Base-by-base conservation (phyloP, 2,329 filamentous ascomycete species). In the Geosmithia putterillii region DNA sequence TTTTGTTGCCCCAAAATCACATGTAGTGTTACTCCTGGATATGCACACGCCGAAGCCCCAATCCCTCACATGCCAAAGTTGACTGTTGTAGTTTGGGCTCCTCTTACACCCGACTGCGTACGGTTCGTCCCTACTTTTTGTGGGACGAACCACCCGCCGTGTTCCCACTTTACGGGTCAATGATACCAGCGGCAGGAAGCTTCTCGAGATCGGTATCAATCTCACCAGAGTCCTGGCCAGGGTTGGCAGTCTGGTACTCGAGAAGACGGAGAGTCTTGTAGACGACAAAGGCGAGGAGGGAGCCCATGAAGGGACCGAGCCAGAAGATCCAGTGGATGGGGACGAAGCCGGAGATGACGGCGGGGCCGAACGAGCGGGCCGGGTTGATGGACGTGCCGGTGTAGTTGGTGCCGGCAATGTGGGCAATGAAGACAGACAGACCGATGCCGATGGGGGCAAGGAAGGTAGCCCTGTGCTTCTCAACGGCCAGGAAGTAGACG, bases 391-490 rank as follows among this genome's bases (percentile, higher is more conserved):
- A 61, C 23, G 62, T 63, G 9, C 64, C 64, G 2, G 67, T 68
- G 36, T 62, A 68, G 42, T 57, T 56, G 3, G 61, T 54, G 37
- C 57, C 49, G n/a, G 48, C 47, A 32, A 67, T 55, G 50, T 68
- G 54, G 2, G 60, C 61, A 20, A 85, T 67, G 54, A 86, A 85
- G 22, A 86, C 66, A 0, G 79, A 64, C 4, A 85, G 56, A 0
- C 83, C 83, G 47, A 86, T 83, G 2, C 77, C 80, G 0, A 86
- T 60, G 0, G 82, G 81, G 0, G 81, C 81, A 2, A 85, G 60
- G 51, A 72, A 83, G 0, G 81, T 86, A 3, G 76, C 75, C 37
- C 76, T 75, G 53, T 84, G 80, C 58, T 86, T 84, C 53, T 84
- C 79, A 3, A 74, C 71, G 0, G 79, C 80, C 41, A 84, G 63